phyloP scores from a whole-genome alignment of 306 rosid genomes.

The Malus asiatica region DNA sequence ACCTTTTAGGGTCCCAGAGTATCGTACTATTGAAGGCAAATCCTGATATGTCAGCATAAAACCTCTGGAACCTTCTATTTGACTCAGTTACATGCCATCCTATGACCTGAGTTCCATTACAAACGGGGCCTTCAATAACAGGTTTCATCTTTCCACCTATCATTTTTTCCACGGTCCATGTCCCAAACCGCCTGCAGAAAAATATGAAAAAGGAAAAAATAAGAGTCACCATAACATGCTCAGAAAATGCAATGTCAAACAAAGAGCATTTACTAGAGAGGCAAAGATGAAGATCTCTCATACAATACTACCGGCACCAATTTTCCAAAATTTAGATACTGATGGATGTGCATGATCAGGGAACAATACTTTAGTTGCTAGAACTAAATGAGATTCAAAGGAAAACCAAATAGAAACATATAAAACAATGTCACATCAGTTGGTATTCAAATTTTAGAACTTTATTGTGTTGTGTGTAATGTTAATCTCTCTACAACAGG shows the following conservation, averaged over 20 bases:
- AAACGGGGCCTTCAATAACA: conserved; percentile 63
- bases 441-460: background rate
- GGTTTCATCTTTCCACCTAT: conserved; percentile 27
- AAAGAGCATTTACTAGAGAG: background rate
- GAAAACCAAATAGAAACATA: background rate
- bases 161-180: conserved; percentile 68
- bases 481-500: background rate
- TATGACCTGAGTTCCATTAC: conserved; percentile 69
- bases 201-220: conserved; percentile 2
- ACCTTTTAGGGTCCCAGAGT: conserved; percentile 77
- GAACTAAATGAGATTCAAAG: background rate
- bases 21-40: conserved; percentile 91
- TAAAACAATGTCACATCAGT: background rate
- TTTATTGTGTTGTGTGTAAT: background rate
- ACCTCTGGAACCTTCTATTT: conserved; percentile 38
- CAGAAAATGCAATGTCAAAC: background rate
- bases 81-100: conserved; percentile 76
- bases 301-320: background rate
- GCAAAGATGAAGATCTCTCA: background rate
- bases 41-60: conserved; percentile 69
- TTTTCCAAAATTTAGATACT: background rate
- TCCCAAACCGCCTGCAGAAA: conserved; percentile 72
- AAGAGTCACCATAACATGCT: conserved; percentile 10
- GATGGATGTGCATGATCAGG: background rate
- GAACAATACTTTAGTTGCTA: background rate